phyloP scores from a whole-genome alignment of 1,284 basidiomycete genomes.

The Porodaedalea pini region DNA sequence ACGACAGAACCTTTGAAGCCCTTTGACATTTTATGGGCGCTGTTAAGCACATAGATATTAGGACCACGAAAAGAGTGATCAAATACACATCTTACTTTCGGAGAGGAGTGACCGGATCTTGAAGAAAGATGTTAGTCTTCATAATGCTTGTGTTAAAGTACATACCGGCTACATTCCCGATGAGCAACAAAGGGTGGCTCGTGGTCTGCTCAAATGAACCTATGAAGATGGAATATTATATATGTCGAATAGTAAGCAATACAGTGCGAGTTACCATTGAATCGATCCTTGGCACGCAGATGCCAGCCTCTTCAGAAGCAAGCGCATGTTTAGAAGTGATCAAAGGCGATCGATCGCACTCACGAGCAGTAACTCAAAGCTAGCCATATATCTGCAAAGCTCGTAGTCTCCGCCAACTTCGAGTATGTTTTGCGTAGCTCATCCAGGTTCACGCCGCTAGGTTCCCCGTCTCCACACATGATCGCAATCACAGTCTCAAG shows the following conservation, averaged over 20 bases:
- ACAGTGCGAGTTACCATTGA: neutral
- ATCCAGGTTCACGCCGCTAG: neutral
- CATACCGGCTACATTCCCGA: constrained; percentile 23
- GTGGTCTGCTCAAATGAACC: constrained; percentile 18
- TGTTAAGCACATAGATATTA: neutral
- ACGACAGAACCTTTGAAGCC: constrained; percentile 24
- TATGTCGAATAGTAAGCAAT: neutral
- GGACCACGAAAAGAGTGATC: no score
- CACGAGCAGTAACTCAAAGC: neutral
- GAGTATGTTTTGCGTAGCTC: neutral
- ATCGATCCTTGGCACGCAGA: constrained; percentile 13
- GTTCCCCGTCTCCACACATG: constrained; percentile 3
- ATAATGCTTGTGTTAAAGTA: neutral
- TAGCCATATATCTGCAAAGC: constrained; percentile 2
- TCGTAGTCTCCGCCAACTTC: neutral
- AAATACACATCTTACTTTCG: neutral
- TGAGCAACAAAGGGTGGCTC: constrained; percentile 23
- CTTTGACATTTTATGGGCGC: constrained; percentile 23
- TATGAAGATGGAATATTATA: neutral
- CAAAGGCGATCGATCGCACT: neutral
- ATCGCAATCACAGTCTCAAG: neutral
- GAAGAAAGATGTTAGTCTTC: neutral
- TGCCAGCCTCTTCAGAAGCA: constrained; percentile 10
- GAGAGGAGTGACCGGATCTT: constrained; percentile 25
- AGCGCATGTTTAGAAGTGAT: neutral